phyloP scores from a whole-genome alignment of 371 early-diverging fungal species.

The Lichtheimia ramosa region DNA sequence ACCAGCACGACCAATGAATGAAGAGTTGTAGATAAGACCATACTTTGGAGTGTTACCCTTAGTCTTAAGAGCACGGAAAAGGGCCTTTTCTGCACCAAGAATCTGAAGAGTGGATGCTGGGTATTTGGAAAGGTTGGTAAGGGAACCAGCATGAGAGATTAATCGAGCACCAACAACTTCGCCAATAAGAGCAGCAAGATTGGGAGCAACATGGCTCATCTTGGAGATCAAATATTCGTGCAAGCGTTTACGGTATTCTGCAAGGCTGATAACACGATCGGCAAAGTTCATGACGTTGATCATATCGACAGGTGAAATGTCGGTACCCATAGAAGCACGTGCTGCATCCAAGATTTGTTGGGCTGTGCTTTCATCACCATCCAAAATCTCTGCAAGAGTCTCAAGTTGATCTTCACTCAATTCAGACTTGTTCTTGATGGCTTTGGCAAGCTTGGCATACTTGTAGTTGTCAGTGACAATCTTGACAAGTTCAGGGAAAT shows the following conservation, averaged over 20 bases:
- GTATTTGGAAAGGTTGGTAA: conserved; percentile 89
- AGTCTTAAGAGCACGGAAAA: conserved; percentile 94
- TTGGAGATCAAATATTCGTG: conserved; percentile 91
- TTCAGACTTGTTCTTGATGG: conserved; percentile 89
- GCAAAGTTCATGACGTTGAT: conserved; percentile 94
- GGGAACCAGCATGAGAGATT: conserved; percentile 91
- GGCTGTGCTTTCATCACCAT: conserved; percentile 65
- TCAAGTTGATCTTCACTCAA: conserved; percentile 78
- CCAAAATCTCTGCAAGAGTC: conserved; percentile 73
- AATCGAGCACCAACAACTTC: conserved; percentile 92
- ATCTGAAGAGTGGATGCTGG: conserved; percentile 97
- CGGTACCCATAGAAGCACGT: conserved; percentile 94
- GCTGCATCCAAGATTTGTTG: conserved; percentile 92
- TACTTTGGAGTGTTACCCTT: conserved; percentile 97
- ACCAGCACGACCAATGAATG: conserved; percentile 91
- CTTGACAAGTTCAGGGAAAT: conserved; percentile 97
- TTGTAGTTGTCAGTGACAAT: conserved; percentile 91
- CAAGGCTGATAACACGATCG: conserved; percentile 87
- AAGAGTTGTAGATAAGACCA: conserved; percentile 93
- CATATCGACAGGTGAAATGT: conserved; percentile 92
- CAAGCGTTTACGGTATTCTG: conserved; percentile 91
- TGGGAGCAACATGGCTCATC: conserved; percentile 98
- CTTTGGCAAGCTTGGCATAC: conserved; percentile 86
- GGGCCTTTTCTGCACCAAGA: conserved; percentile 97
- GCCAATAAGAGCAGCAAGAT: conserved; percentile 96